These are phyloP conservation scores for Fusarium sp. DNA, from an alignment of 2,329 filamentous ascomycete genomes.

Conservation along the genomic window DNA sequence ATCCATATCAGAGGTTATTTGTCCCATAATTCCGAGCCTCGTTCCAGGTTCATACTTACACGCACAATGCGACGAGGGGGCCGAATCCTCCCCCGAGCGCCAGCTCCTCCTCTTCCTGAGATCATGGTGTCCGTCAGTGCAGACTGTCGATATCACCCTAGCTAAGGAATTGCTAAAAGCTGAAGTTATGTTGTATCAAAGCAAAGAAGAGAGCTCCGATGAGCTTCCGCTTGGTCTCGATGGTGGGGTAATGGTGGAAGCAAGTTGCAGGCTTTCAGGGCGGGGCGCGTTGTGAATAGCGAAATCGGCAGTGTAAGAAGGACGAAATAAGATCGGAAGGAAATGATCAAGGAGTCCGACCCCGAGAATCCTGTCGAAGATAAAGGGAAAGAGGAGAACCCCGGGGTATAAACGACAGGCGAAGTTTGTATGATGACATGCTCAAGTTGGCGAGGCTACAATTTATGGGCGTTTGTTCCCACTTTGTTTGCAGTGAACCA, in stretches of 20 bases:
- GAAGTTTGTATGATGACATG: conserved; percentile 43
- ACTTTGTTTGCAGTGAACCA: conserved; percentile 29
- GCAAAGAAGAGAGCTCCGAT: conserved; percentile 2
- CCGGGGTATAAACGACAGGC: conserved; percentile 26
- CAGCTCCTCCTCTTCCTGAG: conserved; percentile 61
- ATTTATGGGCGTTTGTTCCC: conserved; percentile 42
- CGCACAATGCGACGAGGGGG: conserved; percentile 59
- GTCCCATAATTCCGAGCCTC: neutral
- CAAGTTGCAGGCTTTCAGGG: conserved; percentile 25
- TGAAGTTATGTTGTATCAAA: neutral
- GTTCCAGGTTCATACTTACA: conserved; percentile 51
- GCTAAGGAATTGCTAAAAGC: neutral
- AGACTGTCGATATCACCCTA: conserved; percentile 19
- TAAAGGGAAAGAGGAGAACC: conserved; percentile 28
- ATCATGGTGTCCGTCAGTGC: conserved; percentile 56
- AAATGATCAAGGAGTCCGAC: conserved; percentile 12
- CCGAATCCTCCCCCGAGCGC: conserved; percentile 57
- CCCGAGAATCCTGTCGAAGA: conserved; percentile 27
- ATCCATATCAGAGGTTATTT: neutral
- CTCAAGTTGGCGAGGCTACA: conserved; percentile 42
- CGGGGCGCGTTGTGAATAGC: conserved; percentile 24
- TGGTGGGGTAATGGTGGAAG: conserved; percentile 38
- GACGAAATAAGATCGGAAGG: neutral
- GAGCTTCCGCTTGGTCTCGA: conserved; percentile 13
- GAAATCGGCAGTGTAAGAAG: conserved; percentile 2